Evolutionary conservation across 306 rosid species (phyloP), one percentile per base, ranked within the genome.

Genomic region (Vicia sativa): DNA sequence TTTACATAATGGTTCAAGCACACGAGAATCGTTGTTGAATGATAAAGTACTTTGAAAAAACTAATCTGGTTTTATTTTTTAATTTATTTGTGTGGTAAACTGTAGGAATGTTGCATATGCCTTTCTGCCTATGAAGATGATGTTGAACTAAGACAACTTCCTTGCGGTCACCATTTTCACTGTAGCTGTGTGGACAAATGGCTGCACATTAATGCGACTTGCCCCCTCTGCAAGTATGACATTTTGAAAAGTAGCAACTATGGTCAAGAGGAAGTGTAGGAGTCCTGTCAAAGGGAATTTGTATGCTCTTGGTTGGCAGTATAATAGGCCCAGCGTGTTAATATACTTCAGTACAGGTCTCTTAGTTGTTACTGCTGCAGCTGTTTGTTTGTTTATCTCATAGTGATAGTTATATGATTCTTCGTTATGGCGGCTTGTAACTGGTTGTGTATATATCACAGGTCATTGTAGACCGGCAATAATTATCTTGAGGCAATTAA

Each of bases 31-130:
- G 28, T 74, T 65, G 48, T 57, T 16, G 63, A 54, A 23, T 28
- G 16, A 23, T 61, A 38, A 60, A 16, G 5, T 67, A 26, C 39
- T 16, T 28, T 61, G 50, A 61, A 52, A 55, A 70, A 61, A 34
- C 39, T 56, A 53, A 60, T 71, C 68, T 62, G 48, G 16, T 45
- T 13, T 43, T n/a, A 10, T 52, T 13, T 19, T 59, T 23, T 6
- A 61, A 61, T 35, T 35, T 16, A 61, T 12, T 39, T 44, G 39
- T 58, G 59, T 66, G 57, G 39, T 44, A 43, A 74, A 71, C 73
- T 81, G 67, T 68, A 93, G 99, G 99, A 90, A 82, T 93, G 99
- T 65, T 93, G 99, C 79, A 93, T 93, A 79, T 90, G 99, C 81
- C 91, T 90, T 66, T 90, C 92, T 70, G 81, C 88, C 26, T 93